These are phyloP conservation scores for Ceratocystis ficicola DNA, from an alignment of 2,329 filamentous ascomycete genomes.

Conservation along the genomic window DNA sequence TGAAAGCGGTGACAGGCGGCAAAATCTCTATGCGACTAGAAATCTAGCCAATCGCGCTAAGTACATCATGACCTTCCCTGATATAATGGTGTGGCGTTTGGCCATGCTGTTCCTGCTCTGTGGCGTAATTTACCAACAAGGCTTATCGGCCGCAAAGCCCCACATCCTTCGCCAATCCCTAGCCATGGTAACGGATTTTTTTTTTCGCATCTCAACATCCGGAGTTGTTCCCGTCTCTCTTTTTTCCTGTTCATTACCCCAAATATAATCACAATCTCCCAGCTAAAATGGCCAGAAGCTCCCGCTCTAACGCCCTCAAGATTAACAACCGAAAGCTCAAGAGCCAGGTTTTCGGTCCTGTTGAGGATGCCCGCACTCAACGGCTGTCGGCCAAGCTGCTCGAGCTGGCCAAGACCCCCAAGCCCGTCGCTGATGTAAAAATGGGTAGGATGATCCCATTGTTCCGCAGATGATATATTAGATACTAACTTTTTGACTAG, in stretches of 20 bases:
- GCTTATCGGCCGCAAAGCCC: slow-evolving; percentile 18
- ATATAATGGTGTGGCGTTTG: background rate
- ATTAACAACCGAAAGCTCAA: slow-evolving; percentile 73
- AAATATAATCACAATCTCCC: slow-evolving; percentile 20
- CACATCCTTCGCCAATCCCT: slow-evolving; percentile 21
- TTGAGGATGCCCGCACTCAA: slow-evolving; percentile 64
- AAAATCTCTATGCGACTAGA: slow-evolving; percentile 12
- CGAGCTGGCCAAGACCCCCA: slow-evolving; percentile 65
- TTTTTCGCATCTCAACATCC: slow-evolving; percentile 23
- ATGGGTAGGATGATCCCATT: slow-evolving; percentile 30
- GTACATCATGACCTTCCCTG: too few relatives aligned
- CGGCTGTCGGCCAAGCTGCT: slow-evolving; percentile 76
- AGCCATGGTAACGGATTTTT: slow-evolving; percentile 24
- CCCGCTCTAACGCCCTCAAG: slow-evolving; percentile 68
- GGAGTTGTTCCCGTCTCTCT: background rate
- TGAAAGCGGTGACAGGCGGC: slow-evolving; percentile 9
- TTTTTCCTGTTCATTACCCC: background rate
- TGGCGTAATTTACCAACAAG: slow-evolving; percentile 11
- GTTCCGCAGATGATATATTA: background rate
- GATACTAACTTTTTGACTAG: slow-evolving; percentile 10
- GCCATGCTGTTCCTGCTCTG: background rate
- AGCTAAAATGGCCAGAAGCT: slow-evolving; percentile 69
- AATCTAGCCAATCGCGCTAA: too few relatives aligned
- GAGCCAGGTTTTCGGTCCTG: slow-evolving; percentile 70
- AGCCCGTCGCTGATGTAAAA: slow-evolving; percentile 44